Percentiles rank a stretch among this genome's conserved stretches.
These are phyloP conservation scores for Pseudogymnoascus sp. DNA, from an alignment of 2,329 filamentous ascomycete genomes.

Conservation along the genomic window DNA sequence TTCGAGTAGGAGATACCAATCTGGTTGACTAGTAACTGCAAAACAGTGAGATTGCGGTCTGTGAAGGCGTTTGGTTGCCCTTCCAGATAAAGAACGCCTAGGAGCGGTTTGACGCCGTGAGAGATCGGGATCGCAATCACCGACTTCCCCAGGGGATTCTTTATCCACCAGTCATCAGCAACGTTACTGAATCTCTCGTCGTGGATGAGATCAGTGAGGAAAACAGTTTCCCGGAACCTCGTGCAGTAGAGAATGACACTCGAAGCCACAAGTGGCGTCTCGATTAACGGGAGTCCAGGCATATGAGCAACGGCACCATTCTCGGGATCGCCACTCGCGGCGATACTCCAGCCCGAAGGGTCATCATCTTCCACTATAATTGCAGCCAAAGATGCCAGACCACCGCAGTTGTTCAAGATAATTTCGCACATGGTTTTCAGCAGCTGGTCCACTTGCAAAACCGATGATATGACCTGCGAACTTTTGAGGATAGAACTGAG, in stretches of 20 bases:
- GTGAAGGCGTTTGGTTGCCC: slow-evolving; percentile 68
- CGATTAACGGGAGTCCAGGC: slow-evolving; percentile 53
- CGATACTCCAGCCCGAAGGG: slow-evolving; percentile 52
- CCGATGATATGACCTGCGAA: slow-evolving; percentile 71
- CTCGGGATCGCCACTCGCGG: slow-evolving; percentile 65
- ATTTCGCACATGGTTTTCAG: slow-evolving; percentile 76
- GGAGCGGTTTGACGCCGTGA: slow-evolving; percentile 59
- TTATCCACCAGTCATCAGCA: slow-evolving; percentile 56
- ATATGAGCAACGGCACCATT: slow-evolving; percentile 57
- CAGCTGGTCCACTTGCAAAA: slow-evolving; percentile 65
- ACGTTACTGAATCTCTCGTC: slow-evolving; percentile 76
- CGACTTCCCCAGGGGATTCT: slow-evolving; percentile 61
- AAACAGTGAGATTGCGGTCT: slow-evolving; percentile 58
- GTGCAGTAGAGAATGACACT: slow-evolving; percentile 71
- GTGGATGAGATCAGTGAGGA: slow-evolving; percentile 61
- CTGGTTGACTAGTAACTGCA: slow-evolving; percentile 68
- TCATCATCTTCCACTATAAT: slow-evolving; percentile 65
- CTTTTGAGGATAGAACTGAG: slow-evolving; percentile 69
- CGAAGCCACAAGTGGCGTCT: slow-evolving; percentile 61
- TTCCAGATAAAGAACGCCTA: slow-evolving; percentile 70
- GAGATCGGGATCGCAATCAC: slow-evolving; percentile 74
- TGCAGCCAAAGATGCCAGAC: slow-evolving; percentile 59
- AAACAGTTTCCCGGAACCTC: slow-evolving; percentile 66
- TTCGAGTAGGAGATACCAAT: slow-evolving; percentile 66
- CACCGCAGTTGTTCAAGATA: slow-evolving; percentile 67